Evolutionary conservation across 2,329 filamentous ascomycete species (phyloP).

Genomic region (Arthrinium puccinioides): DNA sequence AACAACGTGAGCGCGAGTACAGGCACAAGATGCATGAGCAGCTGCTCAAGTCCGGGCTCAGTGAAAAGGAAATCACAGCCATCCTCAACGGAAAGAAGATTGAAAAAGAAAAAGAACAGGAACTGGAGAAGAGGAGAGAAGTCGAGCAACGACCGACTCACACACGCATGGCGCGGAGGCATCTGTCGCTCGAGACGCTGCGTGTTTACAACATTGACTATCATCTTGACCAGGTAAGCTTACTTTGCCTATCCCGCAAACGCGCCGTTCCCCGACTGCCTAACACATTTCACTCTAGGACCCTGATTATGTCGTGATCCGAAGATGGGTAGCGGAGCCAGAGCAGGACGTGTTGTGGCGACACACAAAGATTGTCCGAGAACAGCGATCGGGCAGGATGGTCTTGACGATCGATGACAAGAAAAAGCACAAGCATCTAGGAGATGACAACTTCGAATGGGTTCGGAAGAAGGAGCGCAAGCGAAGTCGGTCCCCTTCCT

Average conservation of each 20-base stretch:
- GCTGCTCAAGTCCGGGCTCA: conserved; percentile 49
- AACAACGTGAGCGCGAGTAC: conserved; percentile 45
- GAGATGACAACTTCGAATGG: conserved; percentile 46
- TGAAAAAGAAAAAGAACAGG: conserved; percentile 43
- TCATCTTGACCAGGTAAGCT: conserved; percentile 46
- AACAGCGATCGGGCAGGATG: conserved; percentile 38
- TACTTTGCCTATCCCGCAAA: background rate
- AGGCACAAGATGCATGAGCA: conserved; percentile 49
- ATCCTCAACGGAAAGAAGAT: conserved; percentile 37
- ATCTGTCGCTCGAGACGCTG: conserved; percentile 57
- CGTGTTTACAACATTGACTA: conserved; percentile 48
- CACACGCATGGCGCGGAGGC: conserved; percentile 54
- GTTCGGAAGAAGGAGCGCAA: conserved; percentile 51
- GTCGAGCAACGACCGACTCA: conserved; percentile 43
- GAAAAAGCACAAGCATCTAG: conserved; percentile 26
- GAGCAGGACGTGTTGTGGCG: conserved; percentile 67
- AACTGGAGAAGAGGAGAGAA: conserved; percentile 24
- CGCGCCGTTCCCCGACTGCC: background rate
- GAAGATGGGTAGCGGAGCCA: conserved; percentile 63
- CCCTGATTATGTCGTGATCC: conserved; percentile 64
- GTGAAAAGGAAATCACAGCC: conserved; percentile 50
- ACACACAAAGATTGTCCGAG: conserved; percentile 60
- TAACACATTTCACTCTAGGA: too few species aligned
- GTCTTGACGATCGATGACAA: conserved; percentile 40
- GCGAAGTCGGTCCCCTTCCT: conserved; percentile 48